These are phyloP conservation scores for Saitozyma podzolica DNA, from an alignment of 768 basidiomycete genomes.

Conservation along the genomic window DNA sequence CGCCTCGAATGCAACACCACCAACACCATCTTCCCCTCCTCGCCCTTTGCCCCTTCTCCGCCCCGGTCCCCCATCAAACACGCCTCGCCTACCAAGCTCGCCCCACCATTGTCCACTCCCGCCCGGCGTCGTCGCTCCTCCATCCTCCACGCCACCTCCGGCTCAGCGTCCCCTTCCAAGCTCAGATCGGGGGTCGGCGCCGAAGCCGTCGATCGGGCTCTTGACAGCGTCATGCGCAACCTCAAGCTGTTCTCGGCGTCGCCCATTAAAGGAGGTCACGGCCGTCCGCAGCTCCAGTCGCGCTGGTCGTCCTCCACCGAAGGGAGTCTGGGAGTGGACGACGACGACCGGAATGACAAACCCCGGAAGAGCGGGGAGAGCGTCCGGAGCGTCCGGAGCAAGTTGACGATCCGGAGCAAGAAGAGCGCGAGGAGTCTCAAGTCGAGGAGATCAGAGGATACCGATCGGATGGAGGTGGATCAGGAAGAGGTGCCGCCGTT, in stretches of 20 bases:
- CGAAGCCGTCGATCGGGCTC: conserved; percentile 27
- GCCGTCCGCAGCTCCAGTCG: conserved; percentile 10
- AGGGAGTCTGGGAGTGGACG: conserved; percentile 12
- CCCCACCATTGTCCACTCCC: conserved; percentile 4
- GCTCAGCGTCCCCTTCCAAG: conserved; percentile 21
- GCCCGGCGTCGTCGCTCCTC: conserved; percentile 17
- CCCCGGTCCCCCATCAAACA: background rate
- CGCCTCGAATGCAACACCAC: background rate
- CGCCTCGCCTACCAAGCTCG: conserved; percentile 2
- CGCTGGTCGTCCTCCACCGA: conserved; percentile 42
- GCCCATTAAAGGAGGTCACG: background rate
- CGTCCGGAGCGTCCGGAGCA: conserved; percentile 1
- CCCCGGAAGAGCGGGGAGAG: conserved; percentile 14
- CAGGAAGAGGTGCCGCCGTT: conserved; percentile 17
- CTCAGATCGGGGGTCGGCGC: conserved; percentile 21
- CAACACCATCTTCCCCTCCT: background rate
- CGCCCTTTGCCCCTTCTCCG: background rate
- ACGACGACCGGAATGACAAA: conserved; percentile 12
- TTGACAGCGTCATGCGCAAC: conserved; percentile 36
- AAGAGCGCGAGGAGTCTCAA: conserved; percentile 7
- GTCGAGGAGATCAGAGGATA: conserved; percentile 7
- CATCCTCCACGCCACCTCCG: conserved; percentile 15
- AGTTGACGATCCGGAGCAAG: conserved; percentile 4
- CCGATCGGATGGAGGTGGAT: conserved; percentile 2
- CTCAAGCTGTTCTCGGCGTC: conserved; percentile 18